phyloP scores from a whole-genome alignment of 495 filamentous ascomycete genomes.

The Podospora fimiseda region DNA sequence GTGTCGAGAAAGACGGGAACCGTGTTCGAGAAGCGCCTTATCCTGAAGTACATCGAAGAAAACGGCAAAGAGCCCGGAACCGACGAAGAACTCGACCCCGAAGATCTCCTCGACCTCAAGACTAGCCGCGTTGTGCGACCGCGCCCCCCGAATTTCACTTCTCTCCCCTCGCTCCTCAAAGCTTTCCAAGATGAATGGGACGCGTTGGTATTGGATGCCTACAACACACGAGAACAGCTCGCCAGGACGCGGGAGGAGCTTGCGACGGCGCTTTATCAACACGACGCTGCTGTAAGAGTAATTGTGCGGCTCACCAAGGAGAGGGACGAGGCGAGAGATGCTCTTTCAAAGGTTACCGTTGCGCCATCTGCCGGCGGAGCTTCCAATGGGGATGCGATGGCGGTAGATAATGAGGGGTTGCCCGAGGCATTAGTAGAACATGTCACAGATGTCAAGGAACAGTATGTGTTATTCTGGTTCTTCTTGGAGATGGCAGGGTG shows the following conservation, averaged over 20 bases:
- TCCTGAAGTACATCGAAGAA: slow-evolving; percentile 91
- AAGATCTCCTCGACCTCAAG: slow-evolving; percentile 85
- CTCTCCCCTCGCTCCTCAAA: slow-evolving; percentile 89
- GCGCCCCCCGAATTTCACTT: slow-evolving; percentile 89
- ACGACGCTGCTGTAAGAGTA: slow-evolving; percentile 90
- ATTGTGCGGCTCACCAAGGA: slow-evolving; percentile 84
- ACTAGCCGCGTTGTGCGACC: slow-evolving; percentile 74
- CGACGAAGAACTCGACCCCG: slow-evolving; percentile 75
- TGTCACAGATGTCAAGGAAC: slow-evolving; percentile 69
- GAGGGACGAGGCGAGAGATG: slow-evolving; percentile 86
- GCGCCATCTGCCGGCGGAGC: slow-evolving; percentile 45
- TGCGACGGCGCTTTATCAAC: slow-evolving; percentile 86
- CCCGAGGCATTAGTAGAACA: slow-evolving; percentile 66
- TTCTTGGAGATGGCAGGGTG: too few species aligned
- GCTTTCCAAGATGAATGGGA: slow-evolving; percentile 99
- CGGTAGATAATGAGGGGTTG: slow-evolving; percentile 70
- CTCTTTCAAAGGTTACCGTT: slow-evolving; percentile 78
- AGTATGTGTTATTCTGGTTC: too few species aligned
- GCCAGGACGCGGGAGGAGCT: slow-evolving; percentile 88
- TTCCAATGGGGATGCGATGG: slow-evolving; percentile 75
- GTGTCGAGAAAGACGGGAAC: slow-evolving; percentile 88
- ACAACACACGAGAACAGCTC: slow-evolving; percentile 79
- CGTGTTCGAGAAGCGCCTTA: slow-evolving; percentile 89
- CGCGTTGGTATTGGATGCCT: slow-evolving; percentile 81
- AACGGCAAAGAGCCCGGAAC: slow-evolving; percentile 92